A percentile compares a stretch with the other conserved stretches of the same genome.
Evolutionary conservation across 495 filamentous ascomycete genomes (phyloP).

Genomic region (Symbiotaphrina buchneri): DNA sequence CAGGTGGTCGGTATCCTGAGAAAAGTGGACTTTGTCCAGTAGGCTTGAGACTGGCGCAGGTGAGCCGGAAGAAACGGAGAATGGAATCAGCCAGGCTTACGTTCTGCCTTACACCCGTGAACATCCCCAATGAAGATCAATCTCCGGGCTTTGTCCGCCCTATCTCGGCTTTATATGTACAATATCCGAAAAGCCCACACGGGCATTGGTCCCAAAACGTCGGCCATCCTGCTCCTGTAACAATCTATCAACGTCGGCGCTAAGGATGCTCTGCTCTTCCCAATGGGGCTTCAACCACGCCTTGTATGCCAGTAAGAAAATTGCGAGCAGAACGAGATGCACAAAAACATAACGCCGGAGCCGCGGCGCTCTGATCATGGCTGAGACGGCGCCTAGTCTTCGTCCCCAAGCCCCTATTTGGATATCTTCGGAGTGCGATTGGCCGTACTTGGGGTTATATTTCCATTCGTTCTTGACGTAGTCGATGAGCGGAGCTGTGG

Average conservation of each 20-base stretch:
- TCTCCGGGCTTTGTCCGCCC: conserved; percentile 7
- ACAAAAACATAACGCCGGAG: conserved; percentile 23
- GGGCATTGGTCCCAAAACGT: conserved; percentile 24
- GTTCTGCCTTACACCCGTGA: conserved; percentile 5
- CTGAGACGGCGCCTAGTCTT: conserved; percentile 4
- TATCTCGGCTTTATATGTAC: conserved; percentile 16
- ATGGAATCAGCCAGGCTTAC: background rate
- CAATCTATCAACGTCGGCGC: conserved; percentile 15
- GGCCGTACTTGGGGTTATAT: conserved; percentile 9
- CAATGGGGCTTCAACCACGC: conserved; percentile 17
- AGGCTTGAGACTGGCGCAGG: conserved; percentile 14
- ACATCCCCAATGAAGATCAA: conserved; percentile 5
- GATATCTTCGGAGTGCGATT: conserved; percentile 7
- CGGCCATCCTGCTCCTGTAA: conserved; percentile 13
- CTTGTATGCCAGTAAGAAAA: conserved; percentile 18
- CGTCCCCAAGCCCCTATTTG: background rate
- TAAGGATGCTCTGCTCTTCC: conserved; percentile 15
- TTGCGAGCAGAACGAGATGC: conserved; percentile 17
- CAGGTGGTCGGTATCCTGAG: conserved; percentile 43
- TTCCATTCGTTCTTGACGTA: conserved; percentile 24
- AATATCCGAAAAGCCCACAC: conserved; percentile 23
- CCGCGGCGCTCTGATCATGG: conserved; percentile 19
- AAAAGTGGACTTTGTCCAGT: conserved; percentile 42
- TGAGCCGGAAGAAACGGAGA: background rate
- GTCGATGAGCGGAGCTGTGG: conserved; percentile 15